Percentiles rank a stretch among this genome's conserved stretches.
These are phyloP conservation scores for Letharia columbiana DNA, from an alignment of 495 filamentous ascomycete genomes.

Conservation along the genomic window DNA sequence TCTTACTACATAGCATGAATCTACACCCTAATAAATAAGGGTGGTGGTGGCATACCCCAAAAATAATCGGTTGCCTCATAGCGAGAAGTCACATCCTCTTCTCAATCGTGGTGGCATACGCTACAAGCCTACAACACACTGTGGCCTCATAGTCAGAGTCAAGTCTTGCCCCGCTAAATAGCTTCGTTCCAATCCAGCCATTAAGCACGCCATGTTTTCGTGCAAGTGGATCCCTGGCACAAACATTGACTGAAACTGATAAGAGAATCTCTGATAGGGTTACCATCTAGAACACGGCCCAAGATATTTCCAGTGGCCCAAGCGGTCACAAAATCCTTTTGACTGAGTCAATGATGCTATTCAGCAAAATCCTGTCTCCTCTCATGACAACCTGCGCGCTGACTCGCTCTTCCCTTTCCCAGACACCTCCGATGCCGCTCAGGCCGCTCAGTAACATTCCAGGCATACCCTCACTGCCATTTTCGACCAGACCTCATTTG, in stretches of 20 bases:
- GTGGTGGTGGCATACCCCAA: too few species aligned
- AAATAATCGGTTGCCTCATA: too few species aligned
- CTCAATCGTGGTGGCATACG: neutral
- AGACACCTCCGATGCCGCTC: neutral
- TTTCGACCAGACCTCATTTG: neutral
- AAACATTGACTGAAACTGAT: neutral
- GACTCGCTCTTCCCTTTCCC: neutral
- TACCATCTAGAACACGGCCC: neutral
- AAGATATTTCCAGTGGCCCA: neutral
- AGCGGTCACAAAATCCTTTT: neutral
- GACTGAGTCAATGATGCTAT: neutral
- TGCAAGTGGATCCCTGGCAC: neutral
- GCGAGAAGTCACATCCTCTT: too few species aligned
- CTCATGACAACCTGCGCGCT: neutral
- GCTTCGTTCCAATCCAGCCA: neutral
- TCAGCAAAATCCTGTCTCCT: neutral
- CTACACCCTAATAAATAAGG: too few species aligned
- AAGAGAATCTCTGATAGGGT: neutral
- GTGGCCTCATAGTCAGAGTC: neutral
- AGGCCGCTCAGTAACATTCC: neutral
- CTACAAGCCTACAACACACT: neutral
- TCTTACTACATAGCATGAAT: neutral
- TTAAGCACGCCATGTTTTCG: neutral
- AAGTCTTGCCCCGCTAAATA: neutral
- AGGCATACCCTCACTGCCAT: neutral